phyloP scores from a whole-genome alignment of 306 rosid species.

The Ceratonia siliqua region DNA sequence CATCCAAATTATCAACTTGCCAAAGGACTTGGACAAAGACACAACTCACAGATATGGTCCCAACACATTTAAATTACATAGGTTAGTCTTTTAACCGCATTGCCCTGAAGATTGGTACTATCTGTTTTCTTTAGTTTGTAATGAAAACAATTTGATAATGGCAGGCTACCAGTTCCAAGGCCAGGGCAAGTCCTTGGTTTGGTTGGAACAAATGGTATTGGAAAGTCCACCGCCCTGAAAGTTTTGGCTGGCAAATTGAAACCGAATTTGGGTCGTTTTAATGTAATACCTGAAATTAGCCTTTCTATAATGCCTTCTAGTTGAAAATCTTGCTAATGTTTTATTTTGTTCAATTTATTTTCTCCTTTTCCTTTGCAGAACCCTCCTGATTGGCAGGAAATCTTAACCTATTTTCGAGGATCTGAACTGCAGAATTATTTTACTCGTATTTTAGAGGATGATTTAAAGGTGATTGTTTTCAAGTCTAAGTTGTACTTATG shows the following conservation, averaged over 20 bases:
- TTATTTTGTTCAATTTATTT: slow-evolving; percentile 15
- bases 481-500: not conserved
- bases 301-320: not conserved
- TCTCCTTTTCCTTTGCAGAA: slow-evolving; percentile 50
- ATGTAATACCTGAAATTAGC: slow-evolving; percentile 46
- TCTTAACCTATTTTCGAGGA: slow-evolving; percentile 88
- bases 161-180: slow-evolving; percentile 93
- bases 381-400: slow-evolving; percentile 99
- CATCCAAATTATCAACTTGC: slow-evolving; percentile 90
- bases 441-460: slow-evolving; percentile 90
- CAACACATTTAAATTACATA: slow-evolving; percentile 91
- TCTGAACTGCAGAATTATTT: slow-evolving; percentile 96
- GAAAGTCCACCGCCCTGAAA: slow-evolving; percentile 97
- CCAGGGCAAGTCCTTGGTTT: slow-evolving; percentile 98
- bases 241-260: slow-evolving; percentile 94
- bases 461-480: slow-evolving; percentile 67
- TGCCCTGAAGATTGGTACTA: not conserved
- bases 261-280: slow-evolving; percentile 93
- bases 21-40: slow-evolving; percentile 85
- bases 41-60: slow-evolving; percentile 97
- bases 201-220: slow-evolving; percentile 97
- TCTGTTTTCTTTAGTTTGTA: slow-evolving; percentile 23
- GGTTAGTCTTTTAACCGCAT: slow-evolving; percentile 47
- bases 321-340: not conserved
- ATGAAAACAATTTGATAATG: slow-evolving; percentile 25